Base-by-base conservation (phyloP, 768 basidiomycete species). In the button mushroom (Agaricus bisporus) region DNA sequence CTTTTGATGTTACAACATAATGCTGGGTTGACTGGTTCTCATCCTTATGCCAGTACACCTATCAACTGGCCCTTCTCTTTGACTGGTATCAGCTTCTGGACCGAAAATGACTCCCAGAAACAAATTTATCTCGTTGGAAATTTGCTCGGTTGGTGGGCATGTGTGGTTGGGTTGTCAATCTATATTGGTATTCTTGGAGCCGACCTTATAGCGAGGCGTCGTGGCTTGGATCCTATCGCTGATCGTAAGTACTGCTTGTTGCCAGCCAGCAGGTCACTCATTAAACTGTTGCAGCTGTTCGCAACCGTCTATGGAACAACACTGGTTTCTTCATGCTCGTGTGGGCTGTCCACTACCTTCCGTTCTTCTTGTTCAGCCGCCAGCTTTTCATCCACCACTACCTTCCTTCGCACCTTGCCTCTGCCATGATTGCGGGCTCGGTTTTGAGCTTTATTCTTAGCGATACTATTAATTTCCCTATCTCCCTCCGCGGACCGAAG, bases 61-160 rank as follows among this genome's bases (percentile, higher is more conserved):
- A 86, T 98, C 70, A 94, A 95, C 66, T 99, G 97, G 97, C 97
- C 97, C 5, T 98, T 98, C 84, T 80, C 94, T 37, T 70, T 98
- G 26, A 91, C 77, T 58, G 97, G 97, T 46, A 98, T 99, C 73
- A 95, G 92, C 65, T 98, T 98, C 79, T 99, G 97, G 97, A 99
- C 97, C 4, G 78, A 90, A 61, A 85, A 78, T 52, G 86, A 86
- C 5, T 75, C 76, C 10, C 85, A 91, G 65, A 86, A 89, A 68
- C 97, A 99, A 68, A 94, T 99, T 49, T 99, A 99, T 70, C 77
- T 98, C 55, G 90, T 95, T 61, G 97, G 97, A 22, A 99, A 99
- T 68, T 68, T 97, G 46, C 68, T 92, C 59, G 90, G 91, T 11
- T 98, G 95, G 94, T 98, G 95, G 92, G 79, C 87, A 2, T 93